These are phyloP conservation scores for Brassica juncea DNA, from an alignment of 345 rosid species.

Conservation along the genomic window DNA sequence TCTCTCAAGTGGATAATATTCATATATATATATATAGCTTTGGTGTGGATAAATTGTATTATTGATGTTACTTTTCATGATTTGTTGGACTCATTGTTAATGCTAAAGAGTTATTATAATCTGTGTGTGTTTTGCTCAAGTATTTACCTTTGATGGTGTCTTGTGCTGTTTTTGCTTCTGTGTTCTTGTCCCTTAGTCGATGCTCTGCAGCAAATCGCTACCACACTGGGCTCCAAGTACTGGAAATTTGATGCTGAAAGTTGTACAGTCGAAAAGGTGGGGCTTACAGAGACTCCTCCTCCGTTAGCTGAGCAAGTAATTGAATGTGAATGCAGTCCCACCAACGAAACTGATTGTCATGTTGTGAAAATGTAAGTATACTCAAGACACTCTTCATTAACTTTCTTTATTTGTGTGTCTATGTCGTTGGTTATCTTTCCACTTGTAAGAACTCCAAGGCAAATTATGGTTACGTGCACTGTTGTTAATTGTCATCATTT, in stretches of 20 bases:
- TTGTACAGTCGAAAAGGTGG: conserved; percentile 45
- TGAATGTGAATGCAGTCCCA: conserved; percentile 44
- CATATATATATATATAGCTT: background rate
- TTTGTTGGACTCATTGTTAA: conserved; percentile 2
- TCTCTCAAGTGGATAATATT: background rate
- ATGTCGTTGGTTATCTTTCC: background rate
- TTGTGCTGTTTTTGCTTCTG: conserved; percentile 13
- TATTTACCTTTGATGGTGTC: background rate
- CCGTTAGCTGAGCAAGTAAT: conserved; percentile 43
- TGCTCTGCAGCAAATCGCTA: conserved; percentile 46
- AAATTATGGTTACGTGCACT: background rate
- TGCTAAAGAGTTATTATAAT: background rate
- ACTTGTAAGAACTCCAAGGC: background rate
- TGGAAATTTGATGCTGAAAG: conserved; percentile 52
- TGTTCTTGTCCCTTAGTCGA: conserved; percentile 45
- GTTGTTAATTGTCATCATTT: background rate
- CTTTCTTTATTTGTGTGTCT: background rate
- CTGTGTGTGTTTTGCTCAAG: background rate
- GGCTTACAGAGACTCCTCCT: conserved; percentile 43
- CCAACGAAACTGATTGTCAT: conserved; percentile 48
- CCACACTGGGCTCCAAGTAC: conserved; percentile 43
- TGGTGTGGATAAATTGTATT: background rate
- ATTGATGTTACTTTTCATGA: background rate
- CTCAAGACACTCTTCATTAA: conserved; percentile 9
- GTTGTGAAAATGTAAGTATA: conserved; percentile 51